Conservation (phyloP, 305 asterid genomes). For the Fraxinus sp. region DNA sequence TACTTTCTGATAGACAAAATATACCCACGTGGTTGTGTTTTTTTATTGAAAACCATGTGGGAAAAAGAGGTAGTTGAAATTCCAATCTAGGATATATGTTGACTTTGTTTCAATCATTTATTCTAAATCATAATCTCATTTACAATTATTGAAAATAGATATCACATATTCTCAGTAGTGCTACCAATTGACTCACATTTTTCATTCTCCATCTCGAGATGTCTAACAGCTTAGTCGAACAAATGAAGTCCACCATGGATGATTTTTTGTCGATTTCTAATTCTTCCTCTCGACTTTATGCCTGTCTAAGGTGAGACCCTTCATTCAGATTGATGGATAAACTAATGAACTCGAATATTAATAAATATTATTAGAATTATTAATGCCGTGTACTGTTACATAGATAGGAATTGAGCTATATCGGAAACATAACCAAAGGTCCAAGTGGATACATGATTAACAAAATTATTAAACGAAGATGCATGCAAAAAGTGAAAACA, state of each 20-base stretch:
- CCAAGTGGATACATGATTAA: background rate
- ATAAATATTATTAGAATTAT: background rate
- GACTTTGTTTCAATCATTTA: background rate
- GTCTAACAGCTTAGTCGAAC: background rate
- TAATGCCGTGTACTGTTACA: background rate
- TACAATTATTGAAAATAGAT: background rate
- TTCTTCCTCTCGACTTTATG: background rate
- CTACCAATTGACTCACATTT: background rate
- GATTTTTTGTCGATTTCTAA: background rate
- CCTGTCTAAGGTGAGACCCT: background rate
- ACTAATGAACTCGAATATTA: background rate
- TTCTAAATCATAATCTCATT: background rate
- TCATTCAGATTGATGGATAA: background rate
- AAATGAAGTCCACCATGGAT: background rate
- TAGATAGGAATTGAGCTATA: background rate
- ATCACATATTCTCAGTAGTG: background rate
- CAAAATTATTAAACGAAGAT: background rate
- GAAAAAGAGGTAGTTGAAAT: background rate
- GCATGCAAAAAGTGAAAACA: background rate
- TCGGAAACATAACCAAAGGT: background rate
- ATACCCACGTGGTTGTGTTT: conserved; percentile 72
- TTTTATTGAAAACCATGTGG: conserved; percentile 74
- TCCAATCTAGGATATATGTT: background rate
- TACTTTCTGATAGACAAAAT: conserved; percentile 37
- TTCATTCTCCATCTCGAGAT: background rate